Conservation (phyloP, 1,284 basidiomycete species). For the Irpex rosettiformis region DNA sequence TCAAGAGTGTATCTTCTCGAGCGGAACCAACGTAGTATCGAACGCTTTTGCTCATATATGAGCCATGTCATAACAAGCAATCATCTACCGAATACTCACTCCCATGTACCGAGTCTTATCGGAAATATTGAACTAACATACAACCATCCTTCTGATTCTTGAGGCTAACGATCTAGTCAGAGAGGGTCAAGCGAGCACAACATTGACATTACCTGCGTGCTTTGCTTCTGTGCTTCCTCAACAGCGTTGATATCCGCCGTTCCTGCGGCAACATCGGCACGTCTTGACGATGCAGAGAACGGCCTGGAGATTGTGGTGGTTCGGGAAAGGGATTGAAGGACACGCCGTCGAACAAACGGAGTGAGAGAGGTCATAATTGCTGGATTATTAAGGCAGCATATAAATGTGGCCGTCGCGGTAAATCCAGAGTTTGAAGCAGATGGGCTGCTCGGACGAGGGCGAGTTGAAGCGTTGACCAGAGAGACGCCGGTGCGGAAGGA, state of each 20-base stretch:
- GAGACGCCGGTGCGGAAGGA: not conserved
- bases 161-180: not conserved
- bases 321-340: not conserved
- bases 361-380: not conserved
- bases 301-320: not conserved
- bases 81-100: no score
- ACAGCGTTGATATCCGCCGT: not conserved
- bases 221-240: not conserved
- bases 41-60: slow-evolving; percentile 40
- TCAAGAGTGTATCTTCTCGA: slow-evolving; percentile 52
- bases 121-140: slow-evolving; percentile 62
- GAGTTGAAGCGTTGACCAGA: not conserved
- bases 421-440: not conserved
- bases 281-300: not conserved
- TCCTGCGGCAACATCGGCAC: not conserved
- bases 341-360: not conserved
- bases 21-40: slow-evolving; percentile 60
- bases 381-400: not conserved
- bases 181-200: no score
- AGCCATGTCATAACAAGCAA: no score
- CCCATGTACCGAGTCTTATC: slow-evolving; percentile 44
- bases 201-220: not conserved
- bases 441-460: not conserved
- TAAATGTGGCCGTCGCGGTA: not conserved
- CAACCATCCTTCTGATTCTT: slow-evolving; percentile 39